Percentiles rank a stretch among this genome's conserved stretches.
Evolutionary conservation across 441 rosid species (phyloP).

Genomic region (Gossypium laxum): DNA sequence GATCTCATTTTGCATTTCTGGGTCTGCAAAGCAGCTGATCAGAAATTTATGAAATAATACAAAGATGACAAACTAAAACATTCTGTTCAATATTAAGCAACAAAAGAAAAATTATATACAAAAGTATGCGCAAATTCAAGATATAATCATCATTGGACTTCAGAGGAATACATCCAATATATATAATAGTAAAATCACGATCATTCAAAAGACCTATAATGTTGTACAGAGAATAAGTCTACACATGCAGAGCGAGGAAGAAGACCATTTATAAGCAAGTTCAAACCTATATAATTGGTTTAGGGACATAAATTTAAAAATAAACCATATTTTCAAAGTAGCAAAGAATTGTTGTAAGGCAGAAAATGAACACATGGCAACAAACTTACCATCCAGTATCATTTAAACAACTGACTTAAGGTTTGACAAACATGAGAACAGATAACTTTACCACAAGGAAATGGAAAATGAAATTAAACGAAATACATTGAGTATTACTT

Average conservation of each 20-base stretch:
- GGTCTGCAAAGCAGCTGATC: conserved; percentile 39
- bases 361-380: conserved; percentile 7
- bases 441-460: not conserved
- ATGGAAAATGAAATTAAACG: not conserved
- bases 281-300: not conserved
- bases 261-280: not conserved
- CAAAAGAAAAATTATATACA: not conserved
- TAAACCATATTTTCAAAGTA: not conserved
- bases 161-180: not conserved
- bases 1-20: conserved; percentile 71
- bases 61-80: not conserved
- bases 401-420: not conserved
- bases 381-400: not conserved
- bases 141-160: not conserved
- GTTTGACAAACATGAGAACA: not conserved
- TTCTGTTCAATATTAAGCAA: not conserved
- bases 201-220: not conserved
- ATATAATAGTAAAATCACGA: not conserved
- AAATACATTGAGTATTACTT: conserved; percentile 16
- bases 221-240: not conserved
- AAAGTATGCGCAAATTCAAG: not conserved
- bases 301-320: not conserved
- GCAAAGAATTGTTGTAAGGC: not conserved
- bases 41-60: conserved; percentile 14
- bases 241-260: not conserved